A percentile compares a stretch with the other conserved stretches of the same genome.
phyloP scores from a whole-genome alignment of 768 basidiomycete genomes.

The Epithele typhae region DNA sequence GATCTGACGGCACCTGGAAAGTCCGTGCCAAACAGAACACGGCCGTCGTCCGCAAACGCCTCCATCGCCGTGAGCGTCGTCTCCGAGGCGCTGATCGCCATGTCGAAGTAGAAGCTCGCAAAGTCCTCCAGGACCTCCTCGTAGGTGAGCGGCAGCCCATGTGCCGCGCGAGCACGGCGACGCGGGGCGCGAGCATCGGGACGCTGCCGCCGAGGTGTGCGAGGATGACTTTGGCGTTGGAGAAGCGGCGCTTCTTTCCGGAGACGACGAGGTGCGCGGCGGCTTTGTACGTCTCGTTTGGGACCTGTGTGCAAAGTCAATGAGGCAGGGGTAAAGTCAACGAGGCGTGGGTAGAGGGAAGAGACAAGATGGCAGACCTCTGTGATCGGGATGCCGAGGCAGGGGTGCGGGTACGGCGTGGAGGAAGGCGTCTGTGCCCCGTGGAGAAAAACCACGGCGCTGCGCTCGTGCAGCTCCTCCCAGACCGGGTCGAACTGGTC shows the following conservation, averaged over 20 bases:
- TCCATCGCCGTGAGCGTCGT: conserved; percentile 48
- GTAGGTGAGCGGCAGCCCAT: conserved; percentile 66
- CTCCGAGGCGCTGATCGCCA: conserved; percentile 58
- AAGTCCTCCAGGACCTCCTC: conserved; percentile 70
- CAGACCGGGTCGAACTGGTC: conserved; percentile 62
- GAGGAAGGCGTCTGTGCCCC: conserved; percentile 64
- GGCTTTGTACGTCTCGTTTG: conserved; percentile 80
- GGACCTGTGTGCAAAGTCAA: conserved; percentile 45
- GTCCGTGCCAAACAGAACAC: conserved; percentile 69
- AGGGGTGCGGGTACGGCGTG: conserved; percentile 57
- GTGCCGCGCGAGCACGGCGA: conserved; percentile 60
- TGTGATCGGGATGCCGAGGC: conserved; percentile 62
- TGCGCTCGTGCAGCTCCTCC: conserved; percentile 59
- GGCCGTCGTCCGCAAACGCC: conserved; percentile 44
- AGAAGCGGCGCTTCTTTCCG: conserved; percentile 60
- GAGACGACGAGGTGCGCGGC: conserved; percentile 74
- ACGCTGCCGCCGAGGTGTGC: conserved; percentile 74
- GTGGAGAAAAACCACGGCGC: conserved; percentile 66
- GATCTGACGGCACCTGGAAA: conserved; percentile 60
- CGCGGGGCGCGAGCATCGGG: conserved; percentile 60
- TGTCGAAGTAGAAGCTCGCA: conserved; percentile 69
- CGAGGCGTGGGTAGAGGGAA: not conserved
- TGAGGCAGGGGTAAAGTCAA: not conserved
- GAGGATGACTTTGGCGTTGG: conserved; percentile 59
- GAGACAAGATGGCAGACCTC: conserved; percentile 40